Conservation (phyloP, 768 basidiomycete species). For the Lactarius sanguifluus region DNA sequence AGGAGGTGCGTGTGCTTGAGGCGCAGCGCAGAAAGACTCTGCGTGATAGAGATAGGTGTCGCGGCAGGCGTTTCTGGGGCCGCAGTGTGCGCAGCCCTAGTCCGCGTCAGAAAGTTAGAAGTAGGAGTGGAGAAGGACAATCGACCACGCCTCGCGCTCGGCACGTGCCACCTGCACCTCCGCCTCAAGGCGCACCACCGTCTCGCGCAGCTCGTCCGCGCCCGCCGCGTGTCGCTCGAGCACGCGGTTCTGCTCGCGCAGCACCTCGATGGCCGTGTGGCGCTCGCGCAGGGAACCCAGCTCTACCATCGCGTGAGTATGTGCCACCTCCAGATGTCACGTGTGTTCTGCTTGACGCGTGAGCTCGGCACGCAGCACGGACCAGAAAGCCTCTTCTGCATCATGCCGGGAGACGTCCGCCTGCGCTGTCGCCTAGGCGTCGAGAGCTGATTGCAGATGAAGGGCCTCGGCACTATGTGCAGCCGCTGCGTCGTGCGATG, state of each 20-base stretch:
- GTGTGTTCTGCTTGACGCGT: slow-evolving; percentile 61
- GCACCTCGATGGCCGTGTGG: slow-evolving; percentile 62
- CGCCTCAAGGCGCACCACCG: slow-evolving; percentile 57
- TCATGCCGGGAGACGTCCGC: too few species aligned
- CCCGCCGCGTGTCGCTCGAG: slow-evolving; percentile 50
- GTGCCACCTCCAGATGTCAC: slow-evolving; percentile 40
- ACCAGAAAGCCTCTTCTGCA: slow-evolving; percentile 57
- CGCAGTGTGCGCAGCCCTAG: slow-evolving; percentile 41
- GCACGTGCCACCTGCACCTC: slow-evolving; percentile 59
- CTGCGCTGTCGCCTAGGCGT: slow-evolving; percentile 40
- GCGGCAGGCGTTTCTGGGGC: slow-evolving; percentile 43
- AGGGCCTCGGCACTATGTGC: slow-evolving; percentile 44
- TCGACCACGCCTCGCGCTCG: slow-evolving; percentile 60
- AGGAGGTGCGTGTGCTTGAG: slow-evolving; percentile 61
- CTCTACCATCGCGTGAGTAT: slow-evolving; percentile 37
- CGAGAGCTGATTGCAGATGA: slow-evolving; percentile 49
- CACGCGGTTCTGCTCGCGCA: slow-evolving; percentile 70
- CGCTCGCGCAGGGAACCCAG: slow-evolving; percentile 48
- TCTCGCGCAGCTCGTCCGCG: slow-evolving; percentile 55
- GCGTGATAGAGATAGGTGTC: slow-evolving; percentile 51
- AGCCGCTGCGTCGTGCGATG: slow-evolving; percentile 43
- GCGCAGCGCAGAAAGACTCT: slow-evolving; percentile 57
- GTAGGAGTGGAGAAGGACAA: neutral
- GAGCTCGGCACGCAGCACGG: slow-evolving; percentile 64
- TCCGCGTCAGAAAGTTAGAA: slow-evolving; percentile 11